Percentiles rank a stretch among this genome's conserved stretches.
Evolutionary conservation across 768 basidiomycete species (phyloP).

Genomic region (Russula compacta): DNA sequence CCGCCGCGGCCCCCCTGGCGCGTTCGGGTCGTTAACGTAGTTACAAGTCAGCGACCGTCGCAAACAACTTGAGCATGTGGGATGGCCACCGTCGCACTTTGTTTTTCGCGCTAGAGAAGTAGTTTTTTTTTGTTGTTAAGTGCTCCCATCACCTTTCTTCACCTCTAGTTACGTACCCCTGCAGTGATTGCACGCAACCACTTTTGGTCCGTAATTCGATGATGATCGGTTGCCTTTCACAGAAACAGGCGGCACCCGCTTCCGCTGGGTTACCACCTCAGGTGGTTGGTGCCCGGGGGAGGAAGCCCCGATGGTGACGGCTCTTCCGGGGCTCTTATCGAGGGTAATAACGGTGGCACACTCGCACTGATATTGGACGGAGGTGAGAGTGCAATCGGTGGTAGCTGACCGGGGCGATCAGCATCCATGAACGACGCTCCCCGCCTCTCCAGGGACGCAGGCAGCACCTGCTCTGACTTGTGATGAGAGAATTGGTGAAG

Average conservation of each 20-base stretch:
- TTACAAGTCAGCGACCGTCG: conserved; percentile 69
- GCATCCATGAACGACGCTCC: conserved; percentile 12
- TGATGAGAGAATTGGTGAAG: conserved; percentile 13
- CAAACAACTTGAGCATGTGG: conserved; percentile 74
- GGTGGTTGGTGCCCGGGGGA: conserved; percentile 25
- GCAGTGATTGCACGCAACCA: conserved; percentile 85
- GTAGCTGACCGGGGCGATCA: conserved; percentile 15
- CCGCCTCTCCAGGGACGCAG: conserved; percentile 14
- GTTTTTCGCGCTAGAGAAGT: conserved; percentile 65
- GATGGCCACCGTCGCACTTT: conserved; percentile 81
- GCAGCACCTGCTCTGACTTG: conserved; percentile 21
- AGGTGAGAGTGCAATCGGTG: conserved; percentile 18
- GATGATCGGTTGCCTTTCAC: conserved; percentile 48
- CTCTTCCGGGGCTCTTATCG: conserved; percentile 20
- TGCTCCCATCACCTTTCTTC: not conserved
- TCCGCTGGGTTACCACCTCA: conserved; percentile 30
- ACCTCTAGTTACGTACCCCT: conserved; percentile 45
- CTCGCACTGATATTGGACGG: conserved; percentile 11
- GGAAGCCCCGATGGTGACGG: conserved; percentile 29
- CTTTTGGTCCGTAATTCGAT: conserved; percentile 69
- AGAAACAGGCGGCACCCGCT: conserved; percentile 54
- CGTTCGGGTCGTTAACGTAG: conserved; percentile 59
- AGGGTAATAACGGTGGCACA: conserved; percentile 22
- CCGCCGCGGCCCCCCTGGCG: conserved; percentile 19
- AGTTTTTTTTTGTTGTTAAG: not conserved